Conservation (phyloP, 2,329 filamentous ascomycete species). For the Colletotrichum chlorophyti region DNA sequence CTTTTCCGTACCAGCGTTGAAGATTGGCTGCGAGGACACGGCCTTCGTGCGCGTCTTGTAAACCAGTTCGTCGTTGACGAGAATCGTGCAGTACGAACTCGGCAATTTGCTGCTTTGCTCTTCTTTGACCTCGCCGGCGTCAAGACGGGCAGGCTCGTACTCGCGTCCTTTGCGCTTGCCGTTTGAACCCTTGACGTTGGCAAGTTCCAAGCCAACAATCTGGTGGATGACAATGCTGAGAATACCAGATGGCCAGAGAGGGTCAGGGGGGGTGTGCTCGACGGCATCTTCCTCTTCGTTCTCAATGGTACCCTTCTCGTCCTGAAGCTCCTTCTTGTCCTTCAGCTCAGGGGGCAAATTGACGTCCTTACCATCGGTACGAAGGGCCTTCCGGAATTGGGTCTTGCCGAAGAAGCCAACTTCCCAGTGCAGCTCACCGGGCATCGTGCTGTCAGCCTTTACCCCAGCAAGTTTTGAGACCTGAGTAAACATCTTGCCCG, state of each 20-base stretch:
- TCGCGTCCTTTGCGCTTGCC: slow-evolving; percentile 85
- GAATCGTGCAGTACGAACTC: slow-evolving; percentile 91
- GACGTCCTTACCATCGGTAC: slow-evolving; percentile 85
- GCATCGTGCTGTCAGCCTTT: slow-evolving; percentile 86
- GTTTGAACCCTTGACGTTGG: slow-evolving; percentile 84
- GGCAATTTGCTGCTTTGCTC: slow-evolving; percentile 82
- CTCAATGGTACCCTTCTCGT: slow-evolving; percentile 82
- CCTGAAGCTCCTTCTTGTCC: slow-evolving; percentile 79
- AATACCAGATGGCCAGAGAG: slow-evolving; percentile 93
- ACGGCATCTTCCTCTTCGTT: slow-evolving; percentile 82
- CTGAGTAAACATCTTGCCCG: slow-evolving; percentile 91
- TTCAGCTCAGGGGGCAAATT: slow-evolving; percentile 76
- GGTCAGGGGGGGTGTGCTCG: slow-evolving; percentile 88
- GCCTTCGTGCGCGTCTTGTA: slow-evolving; percentile 97
- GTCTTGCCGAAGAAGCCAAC: slow-evolving; percentile 95
- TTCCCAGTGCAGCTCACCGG: slow-evolving; percentile 93
- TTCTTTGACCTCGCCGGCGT: slow-evolving; percentile 84
- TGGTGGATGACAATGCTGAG: slow-evolving; percentile 89
- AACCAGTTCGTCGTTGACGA: slow-evolving; percentile 85
- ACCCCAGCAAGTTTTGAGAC: slow-evolving; percentile 83
- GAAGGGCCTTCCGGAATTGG: slow-evolving; percentile 81
- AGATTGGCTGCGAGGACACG: slow-evolving; percentile 92
- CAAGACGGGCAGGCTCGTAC: slow-evolving; percentile 84
- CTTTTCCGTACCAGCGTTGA: slow-evolving; percentile 93
- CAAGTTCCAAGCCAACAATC: slow-evolving; percentile 92